Conservation (phyloP, 768 basidiomycete species). For the Termitomyces heimii region DNA sequence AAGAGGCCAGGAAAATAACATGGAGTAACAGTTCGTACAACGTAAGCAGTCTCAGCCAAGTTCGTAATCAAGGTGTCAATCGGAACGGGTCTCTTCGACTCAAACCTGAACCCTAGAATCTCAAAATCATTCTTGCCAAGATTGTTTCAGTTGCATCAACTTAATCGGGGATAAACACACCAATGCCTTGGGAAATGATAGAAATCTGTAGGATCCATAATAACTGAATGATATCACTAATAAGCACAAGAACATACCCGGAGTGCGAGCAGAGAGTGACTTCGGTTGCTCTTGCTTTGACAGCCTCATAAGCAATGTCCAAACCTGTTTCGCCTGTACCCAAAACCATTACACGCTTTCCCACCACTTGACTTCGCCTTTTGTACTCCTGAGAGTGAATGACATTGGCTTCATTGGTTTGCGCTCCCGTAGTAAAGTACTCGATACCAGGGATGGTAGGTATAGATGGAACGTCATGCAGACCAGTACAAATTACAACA, state of each 20-base stretch:
- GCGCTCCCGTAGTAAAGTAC: conserved; percentile 21
- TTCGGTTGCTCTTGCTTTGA: conserved; percentile 44
- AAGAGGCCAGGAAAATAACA: background rate
- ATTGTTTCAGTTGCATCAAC: background rate
- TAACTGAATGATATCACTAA: background rate
- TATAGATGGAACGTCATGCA: conserved; percentile 48
- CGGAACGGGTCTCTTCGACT: conserved; percentile 31
- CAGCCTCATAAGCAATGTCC: conserved; percentile 48
- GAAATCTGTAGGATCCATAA: conserved; percentile 27
- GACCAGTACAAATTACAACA: conserved; percentile 48
- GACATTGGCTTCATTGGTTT: conserved; percentile 19
- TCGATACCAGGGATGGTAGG: conserved; percentile 46
- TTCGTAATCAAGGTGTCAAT: conserved; percentile 52
- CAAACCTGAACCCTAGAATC: conserved; percentile 42
- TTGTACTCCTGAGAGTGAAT: conserved; percentile 54
- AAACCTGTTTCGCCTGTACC: conserved; percentile 61
- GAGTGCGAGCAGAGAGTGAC: conserved; percentile 47
- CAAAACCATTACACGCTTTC: conserved; percentile 46
- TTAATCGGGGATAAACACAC: conserved; percentile 16
- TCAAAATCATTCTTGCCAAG: conserved; percentile 45
- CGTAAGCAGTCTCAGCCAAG: conserved; percentile 47
- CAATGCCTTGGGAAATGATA: conserved; percentile 54
- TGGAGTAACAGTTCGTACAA: conserved; percentile 23
- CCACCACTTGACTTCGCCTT: conserved; percentile 33
- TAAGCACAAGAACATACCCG: conserved; percentile 25